Base-by-base conservation (phyloP, 78 protist species). In the Creolimax fragrantissima region DNA sequence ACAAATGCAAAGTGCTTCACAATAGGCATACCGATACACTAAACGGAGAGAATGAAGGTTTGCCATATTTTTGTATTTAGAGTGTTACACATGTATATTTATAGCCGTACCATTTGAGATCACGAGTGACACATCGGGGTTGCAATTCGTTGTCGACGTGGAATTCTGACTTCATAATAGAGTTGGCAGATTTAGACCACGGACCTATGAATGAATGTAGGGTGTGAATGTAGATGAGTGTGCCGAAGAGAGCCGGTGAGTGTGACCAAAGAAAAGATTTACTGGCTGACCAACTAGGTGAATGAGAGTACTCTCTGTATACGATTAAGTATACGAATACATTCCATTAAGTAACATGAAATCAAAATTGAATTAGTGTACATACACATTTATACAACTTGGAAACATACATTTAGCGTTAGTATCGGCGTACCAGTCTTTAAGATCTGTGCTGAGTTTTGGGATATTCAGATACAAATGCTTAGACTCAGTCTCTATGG, bases 61-160 rank as follows among this genome's bases (percentile, higher is more conserved):
- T n/a, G n/a, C n/a, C n/a, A n/a, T n/a, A n/a, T n/a, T n/a, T n/a
- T n/a, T n/a, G n/a, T n/a, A n/a, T n/a, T n/a, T n/a, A n/a, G n/a
- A n/a, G n/a, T n/a, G n/a, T n/a, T n/a, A n/a, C n/a, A n/a, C n/a
- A n/a, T n/a, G n/a, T 1, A 58, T 58, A 24, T 58, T 32, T 41
- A 5, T 83, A 24, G 44, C 5, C 86, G 7, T 83, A 83, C 98
- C 98, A 97, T 91, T 93, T 93, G 85, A 97, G 94, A 45, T 97
- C 98, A 45, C 98, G 94, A 2, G 98, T 96, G 88, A 97, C 96
- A 85, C 97, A 96, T 32, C 98, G 93, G 88, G 96, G 94, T 67
- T 94, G 66, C 4, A 97, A 90, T 35, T 93, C 95, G 45, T 45
- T 92, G 17, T 86, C 44, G 39, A 58, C 74, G 74, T 58, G 74